phyloP scores from a whole-genome alignment of 2,329 filamentous ascomycete species.

The Exserohilum turcica region DNA sequence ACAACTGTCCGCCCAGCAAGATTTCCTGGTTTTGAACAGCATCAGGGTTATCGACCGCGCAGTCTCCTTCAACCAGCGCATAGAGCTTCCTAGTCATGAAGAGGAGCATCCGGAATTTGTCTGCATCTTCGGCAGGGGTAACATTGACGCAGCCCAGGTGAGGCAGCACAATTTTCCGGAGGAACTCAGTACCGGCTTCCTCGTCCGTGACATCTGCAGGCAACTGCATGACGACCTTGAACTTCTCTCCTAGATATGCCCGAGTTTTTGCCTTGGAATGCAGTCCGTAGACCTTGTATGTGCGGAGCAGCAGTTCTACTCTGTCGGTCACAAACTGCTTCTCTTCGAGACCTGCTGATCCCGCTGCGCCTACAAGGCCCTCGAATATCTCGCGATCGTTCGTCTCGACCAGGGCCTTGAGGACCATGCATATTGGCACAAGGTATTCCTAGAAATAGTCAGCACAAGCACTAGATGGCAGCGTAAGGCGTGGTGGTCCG shows the following conservation, averaged over 20 bases:
- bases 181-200: conserved; percentile 87
- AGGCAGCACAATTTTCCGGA: conserved; percentile 86
- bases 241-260: conserved; percentile 87
- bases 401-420: conserved; percentile 93
- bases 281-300: conserved; percentile 87
- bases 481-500: neutral
- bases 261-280: conserved; percentile 83
- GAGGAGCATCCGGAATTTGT: conserved; percentile 92
- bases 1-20: conserved; percentile 88
- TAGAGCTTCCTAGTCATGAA: conserved; percentile 98
- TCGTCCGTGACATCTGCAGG: conserved; percentile 84
- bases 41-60: conserved; percentile 92
- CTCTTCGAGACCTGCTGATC: conserved; percentile 78
- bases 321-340: conserved; percentile 91
- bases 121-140: conserved; percentile 79
- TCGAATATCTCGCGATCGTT: conserved; percentile 97
- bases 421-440: conserved; percentile 93
- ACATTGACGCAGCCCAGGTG: conserved; percentile 88
- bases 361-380: conserved; percentile 78
- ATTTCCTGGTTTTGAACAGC: conserved; percentile 96
- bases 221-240: conserved; percentile 83
- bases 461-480: neutral
- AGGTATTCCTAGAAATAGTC: conserved; percentile 69
- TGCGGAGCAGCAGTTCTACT: conserved; percentile 86
- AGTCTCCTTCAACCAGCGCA: conserved; percentile 88